Percentiles rank a stretch among this genome's conserved stretches.
phyloP scores from a whole-genome alignment of 1,284 basidiomycete species.

The Vanrija sp. region DNA sequence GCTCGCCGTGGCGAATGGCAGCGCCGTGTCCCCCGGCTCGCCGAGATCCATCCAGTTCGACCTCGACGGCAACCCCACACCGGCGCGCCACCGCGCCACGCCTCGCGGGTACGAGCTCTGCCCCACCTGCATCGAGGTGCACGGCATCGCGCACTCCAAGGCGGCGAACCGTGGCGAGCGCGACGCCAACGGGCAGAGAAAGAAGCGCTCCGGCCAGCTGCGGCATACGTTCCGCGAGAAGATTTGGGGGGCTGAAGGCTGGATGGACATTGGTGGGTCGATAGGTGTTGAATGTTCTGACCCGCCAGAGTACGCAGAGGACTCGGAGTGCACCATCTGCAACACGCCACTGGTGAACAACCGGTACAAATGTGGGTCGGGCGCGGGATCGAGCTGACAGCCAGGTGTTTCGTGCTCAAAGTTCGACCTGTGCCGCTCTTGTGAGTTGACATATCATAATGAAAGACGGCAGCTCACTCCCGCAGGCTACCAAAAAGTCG shows the following conservation, averaged over 20 bases:
- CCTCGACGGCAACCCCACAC: constrained; percentile 7
- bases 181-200: constrained; percentile 49
- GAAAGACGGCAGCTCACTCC: background rate
- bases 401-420: constrained; percentile 63
- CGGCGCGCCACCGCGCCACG: background rate
- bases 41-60: background rate
- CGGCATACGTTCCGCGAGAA: constrained; percentile 80
- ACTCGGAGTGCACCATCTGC: constrained; percentile 72
- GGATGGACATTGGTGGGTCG: constrained; percentile 76
- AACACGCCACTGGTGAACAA: constrained; percentile 58
- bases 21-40: constrained; percentile 16
- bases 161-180: constrained; percentile 31
- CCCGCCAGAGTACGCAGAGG: constrained; percentile 56
- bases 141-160: constrained; percentile 68
- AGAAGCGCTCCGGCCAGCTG: constrained; percentile 53
- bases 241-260: constrained; percentile 71
- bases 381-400: background rate
- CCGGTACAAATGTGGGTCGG: constrained; percentile 66
- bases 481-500: constrained; percentile 54
- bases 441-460: constrained; percentile 50
- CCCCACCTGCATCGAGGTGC: constrained; percentile 66
- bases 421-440: constrained; percentile 74
- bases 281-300: background rate
- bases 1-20: constrained; percentile 15
- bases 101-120: constrained; percentile 76